Evolutionary conservation across 2,329 filamentous ascomycete genomes (phyloP), one percentile per base, ranked within the genome.

Genomic region (Fusarium sp.): DNA sequence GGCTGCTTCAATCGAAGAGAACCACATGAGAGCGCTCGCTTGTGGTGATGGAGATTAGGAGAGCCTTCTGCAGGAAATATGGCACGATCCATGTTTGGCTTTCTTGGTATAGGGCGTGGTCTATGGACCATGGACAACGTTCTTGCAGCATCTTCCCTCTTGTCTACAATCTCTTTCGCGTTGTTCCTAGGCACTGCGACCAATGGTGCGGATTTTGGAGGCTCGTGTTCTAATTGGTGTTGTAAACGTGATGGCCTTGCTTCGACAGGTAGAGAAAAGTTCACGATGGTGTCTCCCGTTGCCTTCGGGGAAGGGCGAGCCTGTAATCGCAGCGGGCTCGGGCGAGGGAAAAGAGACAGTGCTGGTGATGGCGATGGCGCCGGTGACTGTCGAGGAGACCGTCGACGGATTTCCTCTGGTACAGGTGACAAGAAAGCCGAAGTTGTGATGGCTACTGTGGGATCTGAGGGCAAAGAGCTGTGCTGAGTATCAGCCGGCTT

Each of bases 61-160:
- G 32, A 77, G 50, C 68, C 67, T 37, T 83, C 78, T 8, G 77
- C 76, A 4, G 80, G 77, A 70, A 82, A 82, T 31, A 82, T 73
- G 43, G 77, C 75, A 38, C 81, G 75, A 61, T 83, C 79, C 9
- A 79, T 72, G 23, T 77, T 76, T 3, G 72, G 70, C 32, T 79
- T 80, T 47, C 84, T 77, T 6, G 83, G 82, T 49, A 87, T 83
- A 3, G 84, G 84, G 29, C 84, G 77, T 3, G 84, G 84, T 6
- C 84, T 79, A 67, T 87, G 75, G 6, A 87, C 76, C 17, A 87
- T 74, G 0, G 68, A 69, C 25, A 46, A 27, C 11, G 46, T 48
- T 48, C 49, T 55, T 37, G 50, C 29, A 33, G 46, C 50, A 13
- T 51, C 57, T 19, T 49, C 23, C 29, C 31, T 60, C 33, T 46